These are phyloP conservation scores for Thalassiosira mediterranea DNA, from an alignment of 352 stramenopile species.

Conservation along the genomic window DNA sequence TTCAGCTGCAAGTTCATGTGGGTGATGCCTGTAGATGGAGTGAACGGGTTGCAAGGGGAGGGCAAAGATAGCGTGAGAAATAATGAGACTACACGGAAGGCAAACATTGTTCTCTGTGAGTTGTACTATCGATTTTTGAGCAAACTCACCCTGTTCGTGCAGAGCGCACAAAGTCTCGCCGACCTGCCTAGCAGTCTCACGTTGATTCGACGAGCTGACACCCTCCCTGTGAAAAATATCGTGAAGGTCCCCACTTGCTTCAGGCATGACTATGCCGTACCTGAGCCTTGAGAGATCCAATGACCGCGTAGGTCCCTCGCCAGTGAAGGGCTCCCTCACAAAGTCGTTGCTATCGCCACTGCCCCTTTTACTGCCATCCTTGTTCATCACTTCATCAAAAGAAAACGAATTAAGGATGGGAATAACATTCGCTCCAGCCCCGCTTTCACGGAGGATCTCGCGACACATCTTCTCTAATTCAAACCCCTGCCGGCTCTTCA, in stretches of 20 bases:
- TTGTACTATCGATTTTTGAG: neutral
- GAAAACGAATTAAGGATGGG: slow-evolving; percentile 47
- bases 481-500: slow-evolving; percentile 37
- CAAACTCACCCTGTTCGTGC: slow-evolving; percentile 44
- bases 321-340: slow-evolving; percentile 12
- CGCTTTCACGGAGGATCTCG: slow-evolving; percentile 24
- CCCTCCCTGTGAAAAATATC: slow-evolving; percentile 40
- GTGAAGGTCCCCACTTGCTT: slow-evolving; percentile 36
- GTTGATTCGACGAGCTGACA: slow-evolving; percentile 21
- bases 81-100: no score
- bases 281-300: slow-evolving; percentile 29
- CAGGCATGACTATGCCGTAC: slow-evolving; percentile 50
- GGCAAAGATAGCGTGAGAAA: no score
- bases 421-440: slow-evolving; percentile 9
- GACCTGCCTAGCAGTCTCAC: slow-evolving; percentile 31
- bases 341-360: slow-evolving; percentile 27
- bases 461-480: slow-evolving; percentile 41
- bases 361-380: no score
- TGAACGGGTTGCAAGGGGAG: neutral
- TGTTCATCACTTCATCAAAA: slow-evolving; percentile 19
- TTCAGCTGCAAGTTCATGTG: slow-evolving; percentile 39
- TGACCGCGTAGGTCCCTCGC: neutral
- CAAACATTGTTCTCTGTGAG: no score
- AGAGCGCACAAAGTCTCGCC: slow-evolving; percentile 36
- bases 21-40: slow-evolving; percentile 18